These are phyloP conservation scores for Dothistroma pini DNA, from an alignment of 2,329 filamentous ascomycete genomes.

Conservation along the genomic window DNA sequence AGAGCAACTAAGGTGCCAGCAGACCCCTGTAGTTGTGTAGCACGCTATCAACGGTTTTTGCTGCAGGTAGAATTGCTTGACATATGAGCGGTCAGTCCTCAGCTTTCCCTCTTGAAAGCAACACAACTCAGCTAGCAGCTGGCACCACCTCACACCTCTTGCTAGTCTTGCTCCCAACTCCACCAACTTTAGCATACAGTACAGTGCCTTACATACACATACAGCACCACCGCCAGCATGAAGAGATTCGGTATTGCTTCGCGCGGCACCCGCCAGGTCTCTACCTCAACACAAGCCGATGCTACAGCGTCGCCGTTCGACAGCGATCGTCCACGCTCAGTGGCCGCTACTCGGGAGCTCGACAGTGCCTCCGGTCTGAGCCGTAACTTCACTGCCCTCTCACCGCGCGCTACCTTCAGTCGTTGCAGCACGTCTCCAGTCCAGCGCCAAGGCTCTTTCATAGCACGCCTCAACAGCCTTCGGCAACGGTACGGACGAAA, in stretches of 20 bases:
- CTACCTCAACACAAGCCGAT: background rate
- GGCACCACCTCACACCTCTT: background rate
- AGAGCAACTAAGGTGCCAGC: background rate
- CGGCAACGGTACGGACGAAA: background rate
- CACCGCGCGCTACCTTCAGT: background rate
- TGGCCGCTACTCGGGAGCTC: background rate
- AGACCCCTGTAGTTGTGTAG: background rate
- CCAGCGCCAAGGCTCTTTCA: background rate
- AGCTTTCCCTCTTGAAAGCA: background rate
- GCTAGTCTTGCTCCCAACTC: background rate
- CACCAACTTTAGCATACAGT: background rate
- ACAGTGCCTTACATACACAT: background rate
- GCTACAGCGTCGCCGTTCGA: background rate
- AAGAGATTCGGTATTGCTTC: background rate
- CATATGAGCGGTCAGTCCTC: background rate
- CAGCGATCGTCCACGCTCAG: background rate
- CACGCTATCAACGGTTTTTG: background rate
- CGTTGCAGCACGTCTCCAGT: background rate
- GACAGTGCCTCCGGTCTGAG: background rate
- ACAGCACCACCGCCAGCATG: background rate
- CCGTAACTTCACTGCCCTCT: background rate
- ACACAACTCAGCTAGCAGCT: background rate
- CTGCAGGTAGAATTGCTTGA: background rate
- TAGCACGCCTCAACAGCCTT: background rate
- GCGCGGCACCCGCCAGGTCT: background rate